Conservation (phyloP, 2,329 filamentous ascomycete genomes). For the Balansia obtecta region DNA sequence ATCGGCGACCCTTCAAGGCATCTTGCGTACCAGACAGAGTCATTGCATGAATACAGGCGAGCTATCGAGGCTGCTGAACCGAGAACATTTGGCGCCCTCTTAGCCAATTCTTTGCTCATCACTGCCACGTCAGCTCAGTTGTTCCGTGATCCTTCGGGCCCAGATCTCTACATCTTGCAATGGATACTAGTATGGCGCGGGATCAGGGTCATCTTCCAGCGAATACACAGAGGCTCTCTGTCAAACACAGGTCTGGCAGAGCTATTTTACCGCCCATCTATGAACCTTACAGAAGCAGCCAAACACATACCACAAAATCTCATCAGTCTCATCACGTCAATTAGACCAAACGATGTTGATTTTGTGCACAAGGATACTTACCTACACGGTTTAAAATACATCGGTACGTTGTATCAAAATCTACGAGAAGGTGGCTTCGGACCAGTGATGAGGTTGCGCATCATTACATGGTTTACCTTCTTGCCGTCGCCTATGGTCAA, state of each 20-base stretch:
- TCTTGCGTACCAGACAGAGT: constrained; percentile 32
- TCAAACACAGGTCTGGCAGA: constrained; percentile 30
- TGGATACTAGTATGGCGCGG: constrained; percentile 46
- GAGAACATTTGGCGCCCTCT: constrained; percentile 33
- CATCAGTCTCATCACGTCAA: constrained; percentile 35
- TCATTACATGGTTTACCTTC: constrained; percentile 42
- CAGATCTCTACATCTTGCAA: constrained; percentile 37
- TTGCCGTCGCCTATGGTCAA: constrained; percentile 31
- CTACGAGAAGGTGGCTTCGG: constrained; percentile 29
- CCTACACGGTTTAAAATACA: constrained; percentile 32
- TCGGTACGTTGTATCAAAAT: constrained; percentile 40
- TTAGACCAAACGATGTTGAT: constrained; percentile 30
- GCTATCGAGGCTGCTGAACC: constrained; percentile 36
- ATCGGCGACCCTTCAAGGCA: constrained; percentile 22
- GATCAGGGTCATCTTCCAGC: constrained; percentile 34
- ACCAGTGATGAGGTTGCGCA: constrained; percentile 32
- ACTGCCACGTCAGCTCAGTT: constrained; percentile 36
- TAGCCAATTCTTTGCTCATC: constrained; percentile 39
- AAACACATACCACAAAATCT: constrained; percentile 33
- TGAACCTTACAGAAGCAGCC: constrained; percentile 31
- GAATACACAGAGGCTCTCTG: constrained; percentile 15
- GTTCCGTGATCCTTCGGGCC: constrained; percentile 34
- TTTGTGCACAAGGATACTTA: constrained; percentile 26
- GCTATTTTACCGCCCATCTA: constrained; percentile 36
- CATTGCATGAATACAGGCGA: constrained; percentile 38